Conservation (phyloP, 1,139 yeast species). For the Yamadazyma dushanensis region DNA sequence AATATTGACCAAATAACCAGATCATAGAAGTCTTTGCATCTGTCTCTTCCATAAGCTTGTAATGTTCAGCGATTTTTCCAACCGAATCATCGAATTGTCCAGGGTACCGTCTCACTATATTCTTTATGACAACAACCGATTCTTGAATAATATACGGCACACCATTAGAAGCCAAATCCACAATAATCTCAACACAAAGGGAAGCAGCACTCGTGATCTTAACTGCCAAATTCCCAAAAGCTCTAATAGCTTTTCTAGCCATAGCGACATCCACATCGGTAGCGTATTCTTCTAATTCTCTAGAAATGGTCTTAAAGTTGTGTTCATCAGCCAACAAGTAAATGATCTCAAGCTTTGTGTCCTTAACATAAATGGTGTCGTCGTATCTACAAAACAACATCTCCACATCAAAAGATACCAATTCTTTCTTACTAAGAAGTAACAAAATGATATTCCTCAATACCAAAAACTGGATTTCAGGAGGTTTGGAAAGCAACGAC, state of each 20-base stretch:
- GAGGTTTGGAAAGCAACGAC: constrained; percentile 70
- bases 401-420: constrained; percentile 66
- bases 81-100: constrained; percentile 39
- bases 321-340: constrained; percentile 70
- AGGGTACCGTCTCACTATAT: constrained; percentile 78
- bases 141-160: constrained; percentile 81
- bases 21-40: constrained; percentile 78
- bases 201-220: constrained; percentile 59
- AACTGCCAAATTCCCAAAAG: constrained; percentile 86
- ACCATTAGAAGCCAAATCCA: constrained; percentile 63
- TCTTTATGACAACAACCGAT: constrained; percentile 71
- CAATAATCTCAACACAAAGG: constrained; percentile 62
- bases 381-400: constrained; percentile 80
- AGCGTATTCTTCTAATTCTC: constrained; percentile 83
- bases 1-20: constrained; percentile 84
- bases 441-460: constrained; percentile 78
- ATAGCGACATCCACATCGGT: constrained; percentile 82
- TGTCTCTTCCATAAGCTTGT: constrained; percentile 62
- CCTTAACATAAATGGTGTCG: constrained; percentile 87
- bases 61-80: constrained; percentile 41
- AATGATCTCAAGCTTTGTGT: constrained; percentile 85
- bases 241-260: constrained; percentile 85
- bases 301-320: constrained; percentile 62
- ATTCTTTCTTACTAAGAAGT: constrained; percentile 63
- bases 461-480: constrained; percentile 82